These are phyloP conservation scores for Capronia coronata DNA, from an alignment of 2,329 filamentous ascomycete genomes.

Conservation along the genomic window DNA sequence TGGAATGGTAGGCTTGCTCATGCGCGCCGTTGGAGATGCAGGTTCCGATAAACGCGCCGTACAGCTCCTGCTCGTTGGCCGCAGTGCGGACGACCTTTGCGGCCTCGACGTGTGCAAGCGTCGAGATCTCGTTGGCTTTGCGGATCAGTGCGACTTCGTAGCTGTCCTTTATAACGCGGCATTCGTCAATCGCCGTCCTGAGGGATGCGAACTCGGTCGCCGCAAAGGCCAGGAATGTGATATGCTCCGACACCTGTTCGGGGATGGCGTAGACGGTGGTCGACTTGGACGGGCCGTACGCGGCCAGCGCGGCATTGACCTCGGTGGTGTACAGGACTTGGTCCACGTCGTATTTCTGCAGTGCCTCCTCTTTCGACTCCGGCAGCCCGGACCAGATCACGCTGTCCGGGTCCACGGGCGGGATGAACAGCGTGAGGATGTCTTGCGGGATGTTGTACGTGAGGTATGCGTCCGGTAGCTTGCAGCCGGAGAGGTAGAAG, in stretches of 20 bases:
- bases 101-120: slow-evolving; percentile 67
- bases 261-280: slow-evolving; percentile 67
- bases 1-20: slow-evolving; percentile 78
- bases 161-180: slow-evolving; percentile 74
- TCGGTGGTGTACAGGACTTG: slow-evolving; percentile 65
- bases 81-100: slow-evolving; percentile 58
- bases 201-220: slow-evolving; percentile 57
- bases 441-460: slow-evolving; percentile 71
- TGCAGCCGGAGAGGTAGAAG: slow-evolving; percentile 86
- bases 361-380: slow-evolving; percentile 66
- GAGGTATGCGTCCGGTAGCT: slow-evolving; percentile 71
- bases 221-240: slow-evolving; percentile 65
- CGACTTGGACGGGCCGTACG: slow-evolving; percentile 35
- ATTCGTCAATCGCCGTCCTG: slow-evolving; percentile 67
- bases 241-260: slow-evolving; percentile 64
- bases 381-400: slow-evolving; percentile 94
- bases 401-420: slow-evolving; percentile 74
- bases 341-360: slow-evolving; percentile 74
- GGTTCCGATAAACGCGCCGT: slow-evolving; percentile 66
- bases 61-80: slow-evolving; percentile 73
- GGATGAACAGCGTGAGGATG: slow-evolving; percentile 81
- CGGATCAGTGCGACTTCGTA: slow-evolving; percentile 79
- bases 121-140: slow-evolving; percentile 72
- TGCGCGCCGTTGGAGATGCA: slow-evolving; percentile 69
- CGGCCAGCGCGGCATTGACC: slow-evolving; percentile 65